Evolutionary conservation across 2,329 filamentous ascomycete species (phyloP).

Genomic region (Neofusicoccum umdonicola): DNA sequence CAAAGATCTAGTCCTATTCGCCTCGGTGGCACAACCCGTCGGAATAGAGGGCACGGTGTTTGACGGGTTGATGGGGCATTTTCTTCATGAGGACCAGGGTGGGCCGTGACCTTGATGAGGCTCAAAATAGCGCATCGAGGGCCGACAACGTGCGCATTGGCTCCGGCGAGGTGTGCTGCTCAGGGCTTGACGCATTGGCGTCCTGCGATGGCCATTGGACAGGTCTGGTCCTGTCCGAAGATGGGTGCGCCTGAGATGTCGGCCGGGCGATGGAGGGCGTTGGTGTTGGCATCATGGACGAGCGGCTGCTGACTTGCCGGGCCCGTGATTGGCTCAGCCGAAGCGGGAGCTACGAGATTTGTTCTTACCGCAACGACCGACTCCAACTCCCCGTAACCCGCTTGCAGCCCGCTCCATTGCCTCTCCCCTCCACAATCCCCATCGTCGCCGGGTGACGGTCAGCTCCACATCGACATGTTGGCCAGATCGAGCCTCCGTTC

Average conservation of each 20-base stretch:
- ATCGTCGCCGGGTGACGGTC: constrained; percentile 35
- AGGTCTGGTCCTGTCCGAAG: not conserved
- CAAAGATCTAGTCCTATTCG: too few relatives aligned
- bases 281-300: constrained; percentile 7
- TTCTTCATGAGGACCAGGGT: not conserved
- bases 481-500: constrained; percentile 87
- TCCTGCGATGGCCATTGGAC: not conserved
- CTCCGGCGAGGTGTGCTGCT: not conserved
- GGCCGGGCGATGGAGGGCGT: not conserved
- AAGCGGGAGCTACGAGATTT: constrained; percentile 17
- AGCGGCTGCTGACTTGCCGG: not conserved
- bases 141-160: not conserved
- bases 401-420: constrained; percentile 21
- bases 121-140: not conserved
- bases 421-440: constrained; percentile 34
- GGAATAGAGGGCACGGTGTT: not conserved
- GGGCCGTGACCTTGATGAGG: not conserved
- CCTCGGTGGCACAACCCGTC: too few relatives aligned
- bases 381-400: constrained; percentile 17
- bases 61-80: not conserved
- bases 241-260: not conserved
- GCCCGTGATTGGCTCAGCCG: constrained; percentile 8
- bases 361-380: constrained; percentile 8
- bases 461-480: constrained; percentile 69
- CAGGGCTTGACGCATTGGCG: not conserved